Percentiles rank a stretch among this genome's conserved stretches.
phyloP scores from a whole-genome alignment of 345 rosid genomes.

The Citropsis articulata region DNA sequence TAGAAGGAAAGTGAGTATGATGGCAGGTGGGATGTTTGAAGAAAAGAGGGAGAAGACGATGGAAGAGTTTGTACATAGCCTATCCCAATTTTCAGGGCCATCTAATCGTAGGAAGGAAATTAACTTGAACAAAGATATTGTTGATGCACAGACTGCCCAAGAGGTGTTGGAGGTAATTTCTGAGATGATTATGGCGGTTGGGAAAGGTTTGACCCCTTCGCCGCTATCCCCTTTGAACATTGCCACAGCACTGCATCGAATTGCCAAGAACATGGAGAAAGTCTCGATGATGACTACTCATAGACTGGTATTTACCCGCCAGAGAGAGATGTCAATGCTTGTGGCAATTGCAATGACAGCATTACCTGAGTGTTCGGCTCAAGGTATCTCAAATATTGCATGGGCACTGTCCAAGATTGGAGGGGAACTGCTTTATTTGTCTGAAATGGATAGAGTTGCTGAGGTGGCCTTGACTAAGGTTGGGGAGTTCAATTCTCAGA shows the following conservation, averaged over 20 bases:
- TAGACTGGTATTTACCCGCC: constrained; percentile 72
- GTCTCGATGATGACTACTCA: constrained; percentile 67
- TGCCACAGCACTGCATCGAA: constrained; percentile 83
- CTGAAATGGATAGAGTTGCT: constrained; percentile 96
- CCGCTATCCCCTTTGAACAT: constrained; percentile 82
- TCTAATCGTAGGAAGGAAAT: constrained; percentile 76
- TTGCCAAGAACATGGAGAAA: constrained; percentile 96
- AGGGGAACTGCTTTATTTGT: constrained; percentile 77
- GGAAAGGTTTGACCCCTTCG: constrained; percentile 86
- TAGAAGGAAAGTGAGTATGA: constrained; percentile 44
- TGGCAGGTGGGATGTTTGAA: constrained; percentile 71
- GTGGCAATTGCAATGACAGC: constrained; percentile 80
- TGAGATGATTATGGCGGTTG: constrained; percentile 73
- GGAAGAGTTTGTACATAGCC: constrained; percentile 66
- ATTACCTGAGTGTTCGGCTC: constrained; percentile 86
- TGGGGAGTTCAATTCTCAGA: constrained; percentile 76
- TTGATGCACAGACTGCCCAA: constrained; percentile 82
- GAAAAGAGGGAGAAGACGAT: constrained; percentile 58
- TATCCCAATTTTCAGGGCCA: constrained; percentile 72
- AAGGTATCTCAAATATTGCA: constrained; percentile 85
- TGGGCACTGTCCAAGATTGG: constrained; percentile 95
- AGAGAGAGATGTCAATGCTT: constrained; percentile 92
- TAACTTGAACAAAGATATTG: constrained; percentile 61
- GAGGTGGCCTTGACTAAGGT: constrained; percentile 78
- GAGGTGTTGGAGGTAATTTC: constrained; percentile 67